Base-by-base conservation (phyloP, 2,329 filamentous ascomycete species). In the Westerdykella aurantiaca region DNA sequence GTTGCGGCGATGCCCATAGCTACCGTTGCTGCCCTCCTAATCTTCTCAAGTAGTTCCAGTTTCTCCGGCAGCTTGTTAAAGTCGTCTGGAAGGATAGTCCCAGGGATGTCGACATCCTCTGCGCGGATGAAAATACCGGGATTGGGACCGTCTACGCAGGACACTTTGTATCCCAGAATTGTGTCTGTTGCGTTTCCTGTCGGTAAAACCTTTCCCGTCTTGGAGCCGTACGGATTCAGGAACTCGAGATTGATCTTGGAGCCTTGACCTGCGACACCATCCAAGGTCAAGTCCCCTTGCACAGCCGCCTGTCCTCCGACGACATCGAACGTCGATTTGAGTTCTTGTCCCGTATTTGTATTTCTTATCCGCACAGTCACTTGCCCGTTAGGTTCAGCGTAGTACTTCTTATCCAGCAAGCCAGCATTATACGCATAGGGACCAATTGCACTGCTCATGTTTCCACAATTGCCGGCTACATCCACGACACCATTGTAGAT, bases 391-490 rank as follows among this genome's bases (percentile, higher is more conserved):
- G 52, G 63, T 49, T 55, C 48, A 0, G 38, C 42, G 38, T 57
- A 68, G 42, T 43, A 55, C 47, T 12, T 48, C 7, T 62, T 48
- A 25, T 43, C 66, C 44, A 79, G 65, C 1, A 83, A 49, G 2
- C 75, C 71, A 18, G 72, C 63, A 67, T 87, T 67, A 58, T 81
- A 69, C 2, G 80, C 80, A 56, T 79, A 82, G 0, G 85, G 83
- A 0, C 83, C 85, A 37, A 88, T 75, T 0, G 80, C 75, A 34
- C 77, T 74, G 5, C 73, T 79, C 81, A 88, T 84, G 60, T 88
- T 88, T n/a, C 85, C 85, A 58, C 84, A 88, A 54, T 87, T 88
- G 18, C 83, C 80, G 0, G 81, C 79, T 55, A 79, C 76, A 55
- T 88, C 84, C 2, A 88, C 72, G 25, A 70, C 66, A 4, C 70